Percentiles rank a stretch among this genome's conserved stretches.
Evolutionary conservation across 176 grass and related monocot species (phyloP).

Genomic region (Oryza nivara): DNA sequence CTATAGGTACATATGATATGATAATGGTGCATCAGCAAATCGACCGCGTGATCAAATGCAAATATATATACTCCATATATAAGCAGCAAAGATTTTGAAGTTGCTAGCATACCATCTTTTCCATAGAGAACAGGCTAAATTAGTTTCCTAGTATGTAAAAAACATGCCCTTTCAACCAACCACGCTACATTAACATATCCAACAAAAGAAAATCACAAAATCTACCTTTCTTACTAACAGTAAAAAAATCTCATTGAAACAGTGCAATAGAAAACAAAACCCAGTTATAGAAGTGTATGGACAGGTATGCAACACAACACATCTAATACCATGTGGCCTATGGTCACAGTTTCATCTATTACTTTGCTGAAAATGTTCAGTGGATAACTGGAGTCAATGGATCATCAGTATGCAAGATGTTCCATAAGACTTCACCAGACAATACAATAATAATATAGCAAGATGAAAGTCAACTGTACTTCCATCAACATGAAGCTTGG

Average conservation of each 20-base stretch:
- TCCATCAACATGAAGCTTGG: not conserved
- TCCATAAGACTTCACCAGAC: not conserved
- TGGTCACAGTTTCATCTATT: not conserved
- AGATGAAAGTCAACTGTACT: not conserved
- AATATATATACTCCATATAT: not conserved
- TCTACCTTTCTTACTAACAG: not conserved
- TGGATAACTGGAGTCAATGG: not conserved
- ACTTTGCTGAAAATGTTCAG: not conserved
- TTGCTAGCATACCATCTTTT: not conserved
- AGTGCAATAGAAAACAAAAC: conserved; percentile 1
- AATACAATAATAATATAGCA: not conserved
- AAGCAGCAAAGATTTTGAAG: not conserved
- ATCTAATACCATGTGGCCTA: not conserved
- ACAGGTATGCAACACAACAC: not conserved
- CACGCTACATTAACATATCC: not conserved
- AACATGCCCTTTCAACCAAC: conserved; percentile 1
- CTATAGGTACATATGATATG: not conserved
- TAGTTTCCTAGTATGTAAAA: not conserved
- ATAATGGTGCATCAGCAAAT: not conserved
- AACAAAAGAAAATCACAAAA: not conserved
- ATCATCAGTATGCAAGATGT: not conserved
- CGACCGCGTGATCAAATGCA: not conserved
- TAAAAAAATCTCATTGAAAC: not conserved
- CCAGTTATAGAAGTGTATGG: not conserved
- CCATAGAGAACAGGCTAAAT: not conserved